phyloP scores from a whole-genome alignment of 805 yeast species.

The Starmera quercuum region DNA sequence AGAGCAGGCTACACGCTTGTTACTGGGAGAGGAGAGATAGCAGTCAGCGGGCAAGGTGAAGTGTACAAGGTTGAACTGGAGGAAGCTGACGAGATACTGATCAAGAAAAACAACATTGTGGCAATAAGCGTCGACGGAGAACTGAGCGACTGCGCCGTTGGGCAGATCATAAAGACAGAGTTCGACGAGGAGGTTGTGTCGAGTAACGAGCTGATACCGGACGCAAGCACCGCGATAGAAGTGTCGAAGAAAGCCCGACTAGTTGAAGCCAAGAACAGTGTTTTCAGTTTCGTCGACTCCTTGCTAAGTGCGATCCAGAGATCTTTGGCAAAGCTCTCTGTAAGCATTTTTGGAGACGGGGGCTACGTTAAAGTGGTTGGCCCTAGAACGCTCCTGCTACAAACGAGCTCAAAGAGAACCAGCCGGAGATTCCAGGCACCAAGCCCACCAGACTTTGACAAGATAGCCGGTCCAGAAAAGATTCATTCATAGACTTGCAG shows the following conservation, averaged over 20 bases:
- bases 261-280: no score
- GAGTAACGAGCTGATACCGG: not conserved
- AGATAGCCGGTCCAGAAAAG: no score
- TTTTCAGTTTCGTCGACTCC: no score
- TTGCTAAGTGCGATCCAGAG: no score
- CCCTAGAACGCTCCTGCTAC: not conserved
- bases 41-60: conserved; percentile 47
- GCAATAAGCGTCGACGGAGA: conserved; percentile 43
- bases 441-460: no score
- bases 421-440: no score
- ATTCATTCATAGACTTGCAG: no score
- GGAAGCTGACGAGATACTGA: conserved; percentile 39
- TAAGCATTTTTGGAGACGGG: not conserved
- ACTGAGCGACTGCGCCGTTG: not conserved
- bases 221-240: no score
- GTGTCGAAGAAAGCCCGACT: no score
- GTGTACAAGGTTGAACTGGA: conserved; percentile 38
- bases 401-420: not conserved
- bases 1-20: conserved; percentile 37
- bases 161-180: not conserved
- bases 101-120: conserved; percentile 38
- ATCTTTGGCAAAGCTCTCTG: no score
- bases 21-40: conserved; percentile 51
- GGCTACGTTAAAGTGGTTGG: conserved; percentile 1
- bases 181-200: not conserved